Evolutionary conservation across 495 filamentous ascomycete genomes (phyloP).

Genomic region (Penicillium mononematosum): DNA sequence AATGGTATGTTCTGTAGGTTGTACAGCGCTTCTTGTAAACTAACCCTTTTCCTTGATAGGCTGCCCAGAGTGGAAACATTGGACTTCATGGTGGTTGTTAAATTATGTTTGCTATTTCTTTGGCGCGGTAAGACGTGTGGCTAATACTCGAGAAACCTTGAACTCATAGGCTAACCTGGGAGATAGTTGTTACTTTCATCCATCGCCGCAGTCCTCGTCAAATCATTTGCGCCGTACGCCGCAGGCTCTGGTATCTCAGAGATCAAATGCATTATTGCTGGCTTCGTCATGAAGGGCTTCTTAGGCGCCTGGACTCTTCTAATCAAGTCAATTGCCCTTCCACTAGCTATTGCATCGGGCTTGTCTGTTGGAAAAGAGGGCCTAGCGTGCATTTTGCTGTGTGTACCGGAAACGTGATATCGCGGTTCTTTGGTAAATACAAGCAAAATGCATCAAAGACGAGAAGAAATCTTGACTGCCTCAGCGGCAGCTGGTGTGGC

Average conservation of each 20-base stretch:
- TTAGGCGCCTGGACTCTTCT: constrained; percentile 87
- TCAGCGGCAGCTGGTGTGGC: constrained; percentile 94
- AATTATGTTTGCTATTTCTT: constrained; percentile 90
- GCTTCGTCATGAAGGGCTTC: constrained; percentile 99
- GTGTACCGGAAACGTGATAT: constrained; percentile 96
- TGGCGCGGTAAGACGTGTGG: constrained; percentile 65
- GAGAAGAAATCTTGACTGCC: constrained; percentile 86
- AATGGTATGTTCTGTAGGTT: constrained; percentile 55
- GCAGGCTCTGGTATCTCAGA: constrained; percentile 97
- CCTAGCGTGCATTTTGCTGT: constrained; percentile 98
- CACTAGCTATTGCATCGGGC: constrained; percentile 90
- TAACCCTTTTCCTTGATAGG: constrained; percentile 43
- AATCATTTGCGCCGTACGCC: constrained; percentile 92
- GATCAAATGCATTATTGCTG: constrained; percentile 99
- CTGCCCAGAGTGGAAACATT: constrained; percentile 85
- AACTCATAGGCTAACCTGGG: constrained; percentile 10
- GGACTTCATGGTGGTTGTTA: constrained; percentile 73
- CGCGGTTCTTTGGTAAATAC: constrained; percentile 89
- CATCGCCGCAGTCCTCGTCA: constrained; percentile 80
- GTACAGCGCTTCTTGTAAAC: not conserved
- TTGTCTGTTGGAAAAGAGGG: constrained; percentile 94
- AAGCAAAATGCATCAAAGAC: constrained; percentile 91
- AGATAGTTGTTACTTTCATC: constrained; percentile 76
- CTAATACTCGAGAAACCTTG: not conserved
- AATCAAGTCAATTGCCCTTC: constrained; percentile 91